Evolutionary conservation across 73 alveolate species (phyloP), one percentile per base, ranked within the genome.

Genomic region (Diophrys sp.): DNA sequence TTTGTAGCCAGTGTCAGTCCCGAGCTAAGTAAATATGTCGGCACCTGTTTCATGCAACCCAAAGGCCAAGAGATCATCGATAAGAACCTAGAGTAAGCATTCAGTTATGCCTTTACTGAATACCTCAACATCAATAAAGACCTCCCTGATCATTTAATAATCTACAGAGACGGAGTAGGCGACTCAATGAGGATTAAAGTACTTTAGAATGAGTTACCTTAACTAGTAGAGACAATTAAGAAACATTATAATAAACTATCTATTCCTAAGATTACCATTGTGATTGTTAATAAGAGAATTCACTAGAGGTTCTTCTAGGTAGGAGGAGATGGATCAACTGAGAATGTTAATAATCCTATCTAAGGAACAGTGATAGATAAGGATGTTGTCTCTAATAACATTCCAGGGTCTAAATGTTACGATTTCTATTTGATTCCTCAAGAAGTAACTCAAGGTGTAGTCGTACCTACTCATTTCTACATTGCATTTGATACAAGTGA

Each of bases 371-470:
- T 91, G 14, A 54, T 90, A 32, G 96, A 94, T 78, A 85, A 57
- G 33, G 83, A 77, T 23, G 78, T 90, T 0, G 93, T 87, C n/a
- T 77, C 70, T 54, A 79, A 88, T 77, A 29, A 79, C 26, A 89
- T 82, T 0, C 78, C 80, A 28, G 73, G 74, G 55, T 44, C 62
- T 11, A 69, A 77, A 73, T 72, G 70, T 73, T 94, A 79, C 88
- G 96, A 94, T 81, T 94, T 94, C 90, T 94, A 69, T 72, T 80
- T 94, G 44, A 90, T 91, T 68, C 95, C 97, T 54, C 95, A 94
- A 80, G 80, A 73, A 32, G 91, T 88, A 33, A 91, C 93, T 23
- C 91, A 87, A 68, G 98, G 98, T 26, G 79, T 90, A 25, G 96
- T 94, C 14, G 85, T 94, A 1, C 98, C 98, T 33, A 94, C 98